Evolutionary conservation across 1,139 yeast species (phyloP).

Genomic region (Pichia sp.): DNA sequence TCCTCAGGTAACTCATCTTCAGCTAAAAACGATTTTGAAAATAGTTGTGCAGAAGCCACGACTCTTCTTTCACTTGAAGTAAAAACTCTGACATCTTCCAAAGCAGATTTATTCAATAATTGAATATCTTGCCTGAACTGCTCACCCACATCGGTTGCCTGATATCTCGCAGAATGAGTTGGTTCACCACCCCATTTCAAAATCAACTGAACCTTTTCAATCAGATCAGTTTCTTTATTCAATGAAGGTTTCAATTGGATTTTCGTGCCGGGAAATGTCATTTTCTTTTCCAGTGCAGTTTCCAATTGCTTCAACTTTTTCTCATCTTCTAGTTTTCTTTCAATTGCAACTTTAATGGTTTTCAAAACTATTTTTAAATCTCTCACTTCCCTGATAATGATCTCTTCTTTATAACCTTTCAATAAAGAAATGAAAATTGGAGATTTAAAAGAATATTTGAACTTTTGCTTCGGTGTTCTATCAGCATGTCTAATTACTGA

Average conservation of each 20-base stretch:
- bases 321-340: slow-evolving; percentile 69
- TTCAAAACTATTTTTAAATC: slow-evolving; percentile 81
- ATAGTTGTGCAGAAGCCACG: slow-evolving; percentile 81
- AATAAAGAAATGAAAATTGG: slow-evolving; percentile 78
- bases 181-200: slow-evolving; percentile 99
- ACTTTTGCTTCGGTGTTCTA: slow-evolving; percentile 97
- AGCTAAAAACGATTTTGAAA: slow-evolving; percentile 76
- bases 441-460: slow-evolving; percentile 88
- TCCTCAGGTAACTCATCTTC: slow-evolving; percentile 69
- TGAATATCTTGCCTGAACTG: slow-evolving; percentile 89
- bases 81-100: slow-evolving; percentile 77
- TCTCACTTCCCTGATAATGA: slow-evolving; percentile 82
- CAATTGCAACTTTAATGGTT: slow-evolving; percentile 77
- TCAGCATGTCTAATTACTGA: slow-evolving; percentile 95
- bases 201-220: slow-evolving; percentile 92
- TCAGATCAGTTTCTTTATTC: slow-evolving; percentile 47
- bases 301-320: slow-evolving; percentile 69
- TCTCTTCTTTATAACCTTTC: slow-evolving; percentile 94
- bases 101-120: slow-evolving; percentile 73
- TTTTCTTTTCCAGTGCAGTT: slow-evolving; percentile 79
- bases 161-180: slow-evolving; percentile 93
- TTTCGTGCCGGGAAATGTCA: slow-evolving; percentile 91
- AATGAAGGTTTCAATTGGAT: slow-evolving; percentile 90
- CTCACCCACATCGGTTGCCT: slow-evolving; percentile 92
- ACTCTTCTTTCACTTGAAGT: slow-evolving; percentile 96